These are phyloP conservation scores for Apiospora koreana DNA, from an alignment of 2,329 filamentous ascomycete genomes.

Conservation along the genomic window DNA sequence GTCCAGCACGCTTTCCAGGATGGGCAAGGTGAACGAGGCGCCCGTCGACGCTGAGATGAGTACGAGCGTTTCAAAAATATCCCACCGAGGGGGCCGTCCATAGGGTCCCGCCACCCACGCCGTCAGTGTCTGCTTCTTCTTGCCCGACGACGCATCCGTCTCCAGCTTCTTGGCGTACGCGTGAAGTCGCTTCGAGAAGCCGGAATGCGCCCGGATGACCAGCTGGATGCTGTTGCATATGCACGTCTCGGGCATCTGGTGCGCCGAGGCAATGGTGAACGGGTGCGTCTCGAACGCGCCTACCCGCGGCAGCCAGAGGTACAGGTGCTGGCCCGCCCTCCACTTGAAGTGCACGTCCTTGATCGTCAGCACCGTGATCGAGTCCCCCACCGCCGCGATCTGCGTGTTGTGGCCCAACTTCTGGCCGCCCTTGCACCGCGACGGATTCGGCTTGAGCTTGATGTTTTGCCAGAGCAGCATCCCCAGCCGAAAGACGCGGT, in stretches of 20 bases:
- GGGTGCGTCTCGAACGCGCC: conserved; percentile 59
- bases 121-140: conserved; percentile 35
- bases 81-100: conserved; percentile 55
- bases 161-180: conserved; percentile 40
- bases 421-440: conserved; percentile 48
- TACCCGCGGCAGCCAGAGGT: conserved; percentile 59
- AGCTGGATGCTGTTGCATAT: conserved; percentile 62
- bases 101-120: conserved; percentile 59
- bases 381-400: conserved; percentile 48
- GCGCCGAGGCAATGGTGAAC: conserved; percentile 62
- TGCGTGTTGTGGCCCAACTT: conserved; percentile 55
- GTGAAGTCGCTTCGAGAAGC: conserved; percentile 59
- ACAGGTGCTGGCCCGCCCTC: conserved; percentile 61
- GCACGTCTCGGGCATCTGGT: conserved; percentile 50
- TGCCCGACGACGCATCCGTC: conserved; percentile 19
- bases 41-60: conserved; percentile 64
- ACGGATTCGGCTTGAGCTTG: conserved; percentile 40
- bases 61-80: conserved; percentile 60
- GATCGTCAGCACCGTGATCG: conserved; percentile 59
- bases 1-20: conserved; percentile 55
- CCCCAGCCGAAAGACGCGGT: conserved; percentile 55
- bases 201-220: conserved; percentile 55
- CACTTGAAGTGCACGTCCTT: conserved; percentile 61
- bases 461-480: conserved; percentile 56
- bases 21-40: conserved; percentile 62